A percentile compares a stretch with the other conserved stretches of the same genome.
These are phyloP conservation scores for Cystobasidiopsis lactophilus DNA, from an alignment of 768 basidiomycete species.

Conservation along the genomic window DNA sequence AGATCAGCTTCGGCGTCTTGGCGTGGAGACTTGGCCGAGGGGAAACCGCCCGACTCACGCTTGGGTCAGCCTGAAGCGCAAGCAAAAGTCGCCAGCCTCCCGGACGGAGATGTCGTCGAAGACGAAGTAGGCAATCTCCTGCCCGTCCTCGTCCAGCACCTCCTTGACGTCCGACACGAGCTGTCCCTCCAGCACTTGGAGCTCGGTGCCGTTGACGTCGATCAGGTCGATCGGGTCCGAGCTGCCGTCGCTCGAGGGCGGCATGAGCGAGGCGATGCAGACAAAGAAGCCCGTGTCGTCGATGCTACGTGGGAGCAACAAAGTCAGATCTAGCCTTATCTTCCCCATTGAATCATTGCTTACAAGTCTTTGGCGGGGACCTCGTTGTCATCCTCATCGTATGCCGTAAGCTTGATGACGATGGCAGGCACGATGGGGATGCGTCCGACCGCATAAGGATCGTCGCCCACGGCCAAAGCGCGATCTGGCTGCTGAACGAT, in stretches of 20 bases:
- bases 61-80: neutral
- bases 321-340: neutral
- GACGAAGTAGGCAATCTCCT: neutral
- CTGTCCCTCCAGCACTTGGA: neutral
- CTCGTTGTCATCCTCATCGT: constrained; percentile 1
- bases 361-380: neutral
- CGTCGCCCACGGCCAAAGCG: constrained; percentile 6
- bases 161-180: constrained; percentile 1
- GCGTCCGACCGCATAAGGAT: neutral
- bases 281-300: neutral
- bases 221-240: neutral
- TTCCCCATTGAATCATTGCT: neutral
- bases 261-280: neutral
- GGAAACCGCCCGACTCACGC: neutral
- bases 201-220: neutral
- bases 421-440: constrained; percentile 8
- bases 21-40: no score
- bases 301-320: neutral
- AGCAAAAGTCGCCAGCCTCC: neutral
- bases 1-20: no score
- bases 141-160: neutral
- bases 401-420: constrained; percentile 2
- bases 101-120: neutral
- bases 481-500: constrained; percentile 6
- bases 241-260: neutral